phyloP scores from a whole-genome alignment of 2,329 filamentous ascomycete genomes.

The Diaporthe sp. region DNA sequence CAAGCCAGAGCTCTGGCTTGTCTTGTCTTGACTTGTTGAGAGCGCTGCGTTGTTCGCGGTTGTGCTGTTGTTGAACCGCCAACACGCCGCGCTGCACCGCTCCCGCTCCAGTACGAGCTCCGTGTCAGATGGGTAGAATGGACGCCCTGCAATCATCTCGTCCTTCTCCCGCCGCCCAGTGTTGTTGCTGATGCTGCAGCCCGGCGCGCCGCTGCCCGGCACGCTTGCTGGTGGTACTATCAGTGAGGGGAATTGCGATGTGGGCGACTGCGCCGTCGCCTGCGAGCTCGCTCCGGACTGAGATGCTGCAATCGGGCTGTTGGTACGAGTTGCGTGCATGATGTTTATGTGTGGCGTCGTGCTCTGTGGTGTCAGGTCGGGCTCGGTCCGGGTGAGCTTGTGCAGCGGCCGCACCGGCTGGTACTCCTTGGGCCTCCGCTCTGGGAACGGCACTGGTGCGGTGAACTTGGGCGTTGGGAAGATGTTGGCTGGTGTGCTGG shows the following conservation, averaged over 20 bases:
- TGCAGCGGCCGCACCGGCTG: constrained; percentile 70
- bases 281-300: constrained; percentile 56
- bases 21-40: too few relatives aligned
- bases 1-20: too few relatives aligned
- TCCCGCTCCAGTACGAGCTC: constrained; percentile 87
- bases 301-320: constrained; percentile 55
- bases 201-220: constrained; percentile 38
- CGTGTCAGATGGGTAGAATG: constrained; percentile 83
- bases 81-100: constrained; percentile 82
- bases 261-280: constrained; percentile 68
- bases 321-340: constrained; percentile 61
- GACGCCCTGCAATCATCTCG: constrained; percentile 84
- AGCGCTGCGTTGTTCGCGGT: constrained; percentile 79
- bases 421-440: constrained; percentile 65
- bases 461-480: constrained; percentile 73
- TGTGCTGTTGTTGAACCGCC: constrained; percentile 86
- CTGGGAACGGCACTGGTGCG: constrained; percentile 53
- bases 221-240: constrained; percentile 44
- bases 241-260: constrained; percentile 54
- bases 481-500: constrained; percentile 59
- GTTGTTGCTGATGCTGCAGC: background rate
- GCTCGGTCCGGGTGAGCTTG: constrained; percentile 66
- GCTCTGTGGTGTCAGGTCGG: constrained; percentile 63
- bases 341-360: constrained; percentile 66
- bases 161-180: constrained; percentile 77